phyloP scores from a whole-genome alignment of 768 basidiomycete genomes.

The Boletus tomentosulus region DNA sequence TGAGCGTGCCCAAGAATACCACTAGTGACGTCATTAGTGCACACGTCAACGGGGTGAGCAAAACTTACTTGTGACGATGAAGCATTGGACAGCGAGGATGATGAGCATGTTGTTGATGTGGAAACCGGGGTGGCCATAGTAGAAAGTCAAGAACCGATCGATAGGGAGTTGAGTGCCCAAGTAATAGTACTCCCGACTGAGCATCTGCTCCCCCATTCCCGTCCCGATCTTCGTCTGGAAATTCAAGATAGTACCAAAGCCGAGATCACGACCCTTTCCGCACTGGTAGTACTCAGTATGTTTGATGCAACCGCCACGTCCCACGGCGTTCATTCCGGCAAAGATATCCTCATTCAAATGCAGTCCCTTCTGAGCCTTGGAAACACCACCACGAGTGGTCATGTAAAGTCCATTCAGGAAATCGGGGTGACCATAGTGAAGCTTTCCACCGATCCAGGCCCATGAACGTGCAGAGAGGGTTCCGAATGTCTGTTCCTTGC shows the following conservation, averaged over 20 bases:
- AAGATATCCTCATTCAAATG: conserved; percentile 99
- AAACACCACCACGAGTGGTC: conserved; percentile 97
- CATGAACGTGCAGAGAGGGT: conserved; percentile 93
- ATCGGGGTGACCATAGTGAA: conserved; percentile 99
- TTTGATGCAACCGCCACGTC: conserved; percentile 95
- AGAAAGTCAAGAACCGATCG: conserved; percentile 98
- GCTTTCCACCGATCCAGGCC: conserved; percentile 97
- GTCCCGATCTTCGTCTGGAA: conserved; percentile 99
- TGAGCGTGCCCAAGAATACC: conserved; percentile 92
- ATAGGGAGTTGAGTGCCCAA: conserved; percentile 96
- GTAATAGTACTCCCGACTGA: conserved; percentile 98
- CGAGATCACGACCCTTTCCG: conserved; percentile 97
- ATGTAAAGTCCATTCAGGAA: conserved; percentile 98
- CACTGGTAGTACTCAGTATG: conserved; percentile 99
- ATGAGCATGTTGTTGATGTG: conserved; percentile 99
- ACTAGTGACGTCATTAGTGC: conserved; percentile 45
- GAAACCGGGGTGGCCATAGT: conserved; percentile 99
- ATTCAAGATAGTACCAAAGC: conserved; percentile 97
- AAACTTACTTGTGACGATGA: conserved; percentile 82
- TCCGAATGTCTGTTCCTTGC: conserved; percentile 99
- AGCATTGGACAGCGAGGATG: conserved; percentile 93
- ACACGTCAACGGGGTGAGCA: neutral
- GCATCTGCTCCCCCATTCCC: conserved; percentile 99
- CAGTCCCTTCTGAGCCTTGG: conserved; percentile 99
- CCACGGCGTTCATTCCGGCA: conserved; percentile 98